Evolutionary conservation across 148 eudicot genomes (phyloP).

Genomic region (Polygonum aviculare): DNA sequence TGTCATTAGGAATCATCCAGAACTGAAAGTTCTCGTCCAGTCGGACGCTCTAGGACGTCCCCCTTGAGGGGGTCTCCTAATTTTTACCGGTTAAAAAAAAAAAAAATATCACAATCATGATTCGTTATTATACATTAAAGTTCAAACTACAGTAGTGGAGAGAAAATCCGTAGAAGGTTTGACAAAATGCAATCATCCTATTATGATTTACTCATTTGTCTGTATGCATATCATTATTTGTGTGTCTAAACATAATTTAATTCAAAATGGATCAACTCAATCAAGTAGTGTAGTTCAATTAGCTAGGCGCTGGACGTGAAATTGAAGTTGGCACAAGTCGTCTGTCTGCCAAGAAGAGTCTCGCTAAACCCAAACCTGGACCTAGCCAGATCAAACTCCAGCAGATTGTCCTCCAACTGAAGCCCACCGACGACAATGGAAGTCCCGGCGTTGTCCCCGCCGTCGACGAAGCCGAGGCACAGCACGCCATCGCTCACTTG

Average conservation of each 20-base stretch:
- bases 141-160: no score
- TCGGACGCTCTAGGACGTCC: no score
- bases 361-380: conserved; percentile 54
- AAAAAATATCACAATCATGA: no score
- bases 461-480: conserved; percentile 54
- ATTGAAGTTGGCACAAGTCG: conserved; percentile 67
- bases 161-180: background rate
- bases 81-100: no score
- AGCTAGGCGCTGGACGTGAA: conserved; percentile 40
- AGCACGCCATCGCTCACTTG: conserved; percentile 32
- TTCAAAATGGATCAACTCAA: no score
- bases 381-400: conserved; percentile 57
- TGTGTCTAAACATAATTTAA: background rate
- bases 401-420: conserved; percentile 57
- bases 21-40: no score
- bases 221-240: background rate
- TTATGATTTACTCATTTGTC: no score
- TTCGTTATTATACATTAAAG: no score
- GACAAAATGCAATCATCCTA: background rate
- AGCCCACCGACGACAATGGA: conserved; percentile 60
- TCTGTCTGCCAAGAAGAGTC: conserved; percentile 30
- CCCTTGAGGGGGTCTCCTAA: no score
- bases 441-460: conserved; percentile 43
- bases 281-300: no score
- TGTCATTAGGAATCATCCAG: no score